Conservation (phyloP, 2,329 filamentous ascomycete genomes). For the Ascochyta koolunga region DNA sequence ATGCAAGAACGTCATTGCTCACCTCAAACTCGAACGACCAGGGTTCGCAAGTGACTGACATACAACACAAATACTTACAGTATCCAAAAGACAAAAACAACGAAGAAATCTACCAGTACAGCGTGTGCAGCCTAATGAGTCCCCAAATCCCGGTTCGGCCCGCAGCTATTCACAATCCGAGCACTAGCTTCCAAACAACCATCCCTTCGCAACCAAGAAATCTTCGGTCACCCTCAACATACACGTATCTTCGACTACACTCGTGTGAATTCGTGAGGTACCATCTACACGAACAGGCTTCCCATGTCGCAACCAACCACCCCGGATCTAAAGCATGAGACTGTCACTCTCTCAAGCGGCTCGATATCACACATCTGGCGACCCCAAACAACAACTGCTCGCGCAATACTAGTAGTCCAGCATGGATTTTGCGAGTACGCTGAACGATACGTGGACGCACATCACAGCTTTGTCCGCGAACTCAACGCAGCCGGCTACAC, state of each 20-base stretch:
- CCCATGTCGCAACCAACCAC: background rate
- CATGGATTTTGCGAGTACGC: slow-evolving; percentile 17
- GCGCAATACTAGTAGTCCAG: slow-evolving; percentile 5
- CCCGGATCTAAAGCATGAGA: background rate
- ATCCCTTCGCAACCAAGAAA: background rate
- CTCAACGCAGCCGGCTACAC: background rate
- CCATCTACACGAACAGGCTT: too few relatives aligned
- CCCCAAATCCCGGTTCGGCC: background rate
- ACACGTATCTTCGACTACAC: background rate
- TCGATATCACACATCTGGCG: background rate
- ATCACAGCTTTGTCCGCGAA: slow-evolving; percentile 8
- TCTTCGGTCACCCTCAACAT: background rate
- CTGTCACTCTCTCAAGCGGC: background rate
- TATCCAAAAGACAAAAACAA: too few relatives aligned
- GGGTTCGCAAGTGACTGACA: too few relatives aligned
- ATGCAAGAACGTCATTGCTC: too few relatives aligned
- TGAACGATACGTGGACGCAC: slow-evolving; percentile 2
- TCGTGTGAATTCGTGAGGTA: too few relatives aligned
- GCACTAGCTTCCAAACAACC: background rate
- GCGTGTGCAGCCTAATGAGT: too few relatives aligned
- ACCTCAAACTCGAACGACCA: too few relatives aligned
- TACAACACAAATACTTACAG: too few relatives aligned
- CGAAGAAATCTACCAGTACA: background rate
- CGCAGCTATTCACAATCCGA: background rate
- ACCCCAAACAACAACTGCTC: background rate